These are phyloP conservation scores for Herpetospermum pedunculosum DNA, from an alignment of 306 rosid species.

Conservation along the genomic window DNA sequence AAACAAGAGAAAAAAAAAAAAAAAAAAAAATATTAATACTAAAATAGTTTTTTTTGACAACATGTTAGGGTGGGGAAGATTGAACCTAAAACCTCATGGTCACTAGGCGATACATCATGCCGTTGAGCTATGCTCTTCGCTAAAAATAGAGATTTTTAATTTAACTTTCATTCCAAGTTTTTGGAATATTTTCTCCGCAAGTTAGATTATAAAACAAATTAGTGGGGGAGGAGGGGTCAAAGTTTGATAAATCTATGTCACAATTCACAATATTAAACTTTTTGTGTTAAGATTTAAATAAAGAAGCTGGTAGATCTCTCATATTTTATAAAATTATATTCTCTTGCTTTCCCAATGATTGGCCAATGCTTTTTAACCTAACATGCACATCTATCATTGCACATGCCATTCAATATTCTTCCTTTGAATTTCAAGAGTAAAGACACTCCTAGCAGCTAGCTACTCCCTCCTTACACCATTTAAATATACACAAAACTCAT, in stretches of 20 bases:
- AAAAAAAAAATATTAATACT: no score
- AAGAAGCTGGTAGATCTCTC: slow-evolving; percentile 9
- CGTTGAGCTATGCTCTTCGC: no score
- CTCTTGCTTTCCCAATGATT: neutral
- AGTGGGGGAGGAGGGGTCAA: neutral
- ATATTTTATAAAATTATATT: neutral
- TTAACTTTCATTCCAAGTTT: neutral
- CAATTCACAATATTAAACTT: neutral
- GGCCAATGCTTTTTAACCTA: slow-evolving; percentile 9
- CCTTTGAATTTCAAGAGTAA: slow-evolving; percentile 21
- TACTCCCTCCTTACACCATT: neutral
- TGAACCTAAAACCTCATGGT: no score
- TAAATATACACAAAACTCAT: neutral
- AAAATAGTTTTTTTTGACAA: no score
- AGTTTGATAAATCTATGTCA: neutral
- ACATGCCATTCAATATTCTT: slow-evolving; percentile 57
- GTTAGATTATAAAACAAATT: neutral
- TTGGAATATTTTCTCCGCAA: neutral
- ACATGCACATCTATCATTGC: slow-evolving; percentile 55
- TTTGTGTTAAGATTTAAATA: no score
- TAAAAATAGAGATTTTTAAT: neutral
- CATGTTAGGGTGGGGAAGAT: no score
- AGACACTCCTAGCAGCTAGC: neutral
- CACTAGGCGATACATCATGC: no score
- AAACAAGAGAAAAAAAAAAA: no score